Percentiles rank a stretch among this genome's conserved stretches.
These are phyloP conservation scores for Diplodia sapinea DNA, from an alignment of 2,329 filamentous ascomycete species.

Conservation along the genomic window DNA sequence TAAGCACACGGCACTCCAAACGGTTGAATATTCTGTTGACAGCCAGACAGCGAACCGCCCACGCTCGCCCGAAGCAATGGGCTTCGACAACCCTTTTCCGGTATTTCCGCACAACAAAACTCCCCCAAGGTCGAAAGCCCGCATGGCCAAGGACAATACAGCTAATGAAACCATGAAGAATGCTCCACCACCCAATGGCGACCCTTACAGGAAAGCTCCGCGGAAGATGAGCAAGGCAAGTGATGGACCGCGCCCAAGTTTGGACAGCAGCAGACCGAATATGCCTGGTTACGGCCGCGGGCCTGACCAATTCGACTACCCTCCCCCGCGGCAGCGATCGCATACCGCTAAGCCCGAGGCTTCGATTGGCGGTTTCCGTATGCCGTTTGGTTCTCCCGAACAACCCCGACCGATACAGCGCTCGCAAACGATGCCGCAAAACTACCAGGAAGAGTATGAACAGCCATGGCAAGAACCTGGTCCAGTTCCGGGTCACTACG, in stretches of 20 bases:
- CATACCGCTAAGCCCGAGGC: slow-evolving; percentile 23
- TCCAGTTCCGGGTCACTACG: slow-evolving; percentile 44
- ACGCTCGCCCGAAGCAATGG: slow-evolving; percentile 38
- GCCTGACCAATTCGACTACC: slow-evolving; percentile 35
- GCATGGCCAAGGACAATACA: slow-evolving; percentile 44
- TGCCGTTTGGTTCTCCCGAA: slow-evolving; percentile 28
- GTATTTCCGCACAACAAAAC: slow-evolving; percentile 48
- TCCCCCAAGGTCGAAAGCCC: slow-evolving; percentile 37
- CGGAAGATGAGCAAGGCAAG: slow-evolving; percentile 31
- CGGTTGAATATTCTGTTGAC: slow-evolving; percentile 19
- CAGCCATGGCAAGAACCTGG: slow-evolving; percentile 46
- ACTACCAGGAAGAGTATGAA: slow-evolving; percentile 35
- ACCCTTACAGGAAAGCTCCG: slow-evolving; percentile 22
- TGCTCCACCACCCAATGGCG: slow-evolving; percentile 23
- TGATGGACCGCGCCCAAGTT: slow-evolving; percentile 20
- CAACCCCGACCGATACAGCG: slow-evolving; percentile 38
- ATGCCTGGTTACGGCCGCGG: slow-evolving; percentile 14
- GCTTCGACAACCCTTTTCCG: slow-evolving; percentile 56
- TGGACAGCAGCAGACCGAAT: slow-evolving; percentile 18
- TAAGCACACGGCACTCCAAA: slow-evolving; percentile 2
- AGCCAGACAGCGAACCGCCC: slow-evolving; percentile 35
- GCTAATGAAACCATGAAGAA: slow-evolving; percentile 43
- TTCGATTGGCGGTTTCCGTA: slow-evolving; percentile 24
- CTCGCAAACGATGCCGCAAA: slow-evolving; percentile 48
- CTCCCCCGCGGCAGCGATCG: slow-evolving; percentile 31